Conservation (phyloP, 345 rosid genomes). For the Eucalyptus regnans region DNA sequence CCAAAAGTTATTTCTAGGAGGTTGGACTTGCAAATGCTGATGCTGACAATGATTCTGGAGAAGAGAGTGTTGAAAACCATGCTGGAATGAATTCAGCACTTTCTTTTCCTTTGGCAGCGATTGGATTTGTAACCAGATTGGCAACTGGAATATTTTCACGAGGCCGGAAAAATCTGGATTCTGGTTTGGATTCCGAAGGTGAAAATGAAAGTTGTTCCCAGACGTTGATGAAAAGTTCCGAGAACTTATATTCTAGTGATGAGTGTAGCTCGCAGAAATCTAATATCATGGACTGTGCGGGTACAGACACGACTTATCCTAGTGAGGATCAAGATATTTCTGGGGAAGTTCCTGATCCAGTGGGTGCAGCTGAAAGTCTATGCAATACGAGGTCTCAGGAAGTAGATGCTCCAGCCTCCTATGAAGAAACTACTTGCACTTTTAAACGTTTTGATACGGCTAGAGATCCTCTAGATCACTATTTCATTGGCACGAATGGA, state of each 20-base stretch:
- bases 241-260: conserved; percentile 22
- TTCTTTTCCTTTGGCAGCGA: conserved; percentile 79
- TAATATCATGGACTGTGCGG: conserved; percentile 14
- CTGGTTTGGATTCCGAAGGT: conserved; percentile 25
- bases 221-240: conserved; percentile 4
- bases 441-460: conserved; percentile 73
- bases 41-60: conserved; percentile 22
- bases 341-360: conserved; percentile 9
- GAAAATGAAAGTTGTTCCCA: conserved; percentile 29
- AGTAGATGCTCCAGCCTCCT: conserved; percentile 13
- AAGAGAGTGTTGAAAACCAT: conserved; percentile 20
- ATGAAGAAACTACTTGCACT: conserved; percentile 19
- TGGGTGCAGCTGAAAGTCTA: conserved; percentile 17
- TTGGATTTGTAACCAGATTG: conserved; percentile 72
- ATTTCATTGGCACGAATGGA: conserved; percentile 49
- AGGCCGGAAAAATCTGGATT: conserved; percentile 41
- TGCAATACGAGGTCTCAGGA: conserved; percentile 18
- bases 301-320: conserved; percentile 12
- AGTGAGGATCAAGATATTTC: conserved; percentile 14
- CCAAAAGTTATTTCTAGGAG: conserved; percentile 31
- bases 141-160: conserved; percentile 85
- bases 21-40: conserved; percentile 17
- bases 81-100: conserved; percentile 63
- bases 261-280: conserved; percentile 33
- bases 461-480: conserved; percentile 77